Conservation (phyloP, 352 stramenopile species). For the Phytophthora europaea region DNA sequence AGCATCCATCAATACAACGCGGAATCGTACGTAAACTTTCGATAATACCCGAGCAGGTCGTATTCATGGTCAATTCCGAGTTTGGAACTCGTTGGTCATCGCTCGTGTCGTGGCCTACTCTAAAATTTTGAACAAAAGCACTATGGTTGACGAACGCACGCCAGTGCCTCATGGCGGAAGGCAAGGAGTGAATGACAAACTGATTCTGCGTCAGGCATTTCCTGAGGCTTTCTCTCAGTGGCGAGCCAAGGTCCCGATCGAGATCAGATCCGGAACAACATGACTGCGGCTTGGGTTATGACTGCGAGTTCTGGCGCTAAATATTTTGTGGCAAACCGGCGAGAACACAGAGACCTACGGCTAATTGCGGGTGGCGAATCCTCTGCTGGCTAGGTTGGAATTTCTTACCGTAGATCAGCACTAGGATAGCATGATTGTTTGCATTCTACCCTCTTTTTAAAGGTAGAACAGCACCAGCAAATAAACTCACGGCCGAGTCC, state of each 20-base stretch:
- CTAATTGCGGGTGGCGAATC: too few species aligned
- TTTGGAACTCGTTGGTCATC: background rate
- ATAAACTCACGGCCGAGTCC: background rate
- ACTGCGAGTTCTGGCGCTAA: too few species aligned
- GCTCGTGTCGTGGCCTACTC: too few species aligned
- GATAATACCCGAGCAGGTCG: background rate
- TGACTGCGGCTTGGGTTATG: background rate
- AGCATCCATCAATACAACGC: background rate
- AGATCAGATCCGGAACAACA: background rate
- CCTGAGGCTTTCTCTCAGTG: background rate
- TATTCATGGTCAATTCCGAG: background rate
- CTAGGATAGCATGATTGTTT: too few species aligned
- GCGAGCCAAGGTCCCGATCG: background rate
- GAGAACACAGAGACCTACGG: background rate
- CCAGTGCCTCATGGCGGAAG: too few species aligned
- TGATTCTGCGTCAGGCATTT: background rate
- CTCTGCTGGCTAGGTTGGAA: too few species aligned
- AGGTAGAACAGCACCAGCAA: too few species aligned
- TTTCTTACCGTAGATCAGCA: too few species aligned
- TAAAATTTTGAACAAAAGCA: too few species aligned
- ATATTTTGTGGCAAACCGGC: background rate
- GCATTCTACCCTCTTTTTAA: too few species aligned
- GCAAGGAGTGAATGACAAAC: background rate
- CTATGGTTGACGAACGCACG: too few species aligned
- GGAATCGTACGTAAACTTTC: too few species aligned